These are phyloP conservation scores for Chytriomyces sp. DNA, from an alignment of 192 early-diverging fungal genomes.

Conservation along the genomic window DNA sequence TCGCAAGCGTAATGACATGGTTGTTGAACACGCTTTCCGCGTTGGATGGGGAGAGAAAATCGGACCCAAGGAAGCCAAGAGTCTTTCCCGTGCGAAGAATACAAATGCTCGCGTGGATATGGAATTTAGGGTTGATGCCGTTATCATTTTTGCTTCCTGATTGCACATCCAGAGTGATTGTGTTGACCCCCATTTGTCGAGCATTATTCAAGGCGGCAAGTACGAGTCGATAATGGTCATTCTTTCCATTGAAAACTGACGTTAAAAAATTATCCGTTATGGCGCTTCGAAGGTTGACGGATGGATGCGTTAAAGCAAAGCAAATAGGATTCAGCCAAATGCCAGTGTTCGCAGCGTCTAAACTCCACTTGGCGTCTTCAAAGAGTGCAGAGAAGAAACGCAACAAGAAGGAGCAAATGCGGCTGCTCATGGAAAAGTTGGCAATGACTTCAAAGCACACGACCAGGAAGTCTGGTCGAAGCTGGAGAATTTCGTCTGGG, in stretches of 20 bases:
- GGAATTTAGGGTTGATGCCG: conserved; percentile 45
- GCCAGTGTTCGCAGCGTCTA: conserved; percentile 48
- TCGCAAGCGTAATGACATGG: conserved; percentile 59
- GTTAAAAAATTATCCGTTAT: conserved; percentile 60
- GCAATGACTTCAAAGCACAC: conserved; percentile 65
- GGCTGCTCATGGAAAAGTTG: conserved; percentile 19
- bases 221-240: conserved; percentile 19
- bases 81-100: conserved; percentile 60
- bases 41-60: conserved; percentile 35
- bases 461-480: conserved; percentile 67
- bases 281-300: conserved; percentile 61
- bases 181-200: too few relatives aligned
- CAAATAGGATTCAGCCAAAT: conserved; percentile 66
- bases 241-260: conserved; percentile 57
- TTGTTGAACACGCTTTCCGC: conserved; percentile 19
- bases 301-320: conserved; percentile 41
- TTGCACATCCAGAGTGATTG: too few relatives aligned
- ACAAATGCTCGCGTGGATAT: conserved; percentile 68
- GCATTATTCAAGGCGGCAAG: background rate
- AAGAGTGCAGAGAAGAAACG: conserved; percentile 28
- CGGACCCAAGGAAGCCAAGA: conserved; percentile 60
- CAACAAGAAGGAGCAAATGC: conserved; percentile 13
- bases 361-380: conserved; percentile 1
- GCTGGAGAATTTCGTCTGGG: conserved; percentile 57
- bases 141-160: conserved; percentile 1